A percentile compares a stretch with the other conserved stretches of the same genome.
Conservation (phyloP, 2,329 filamentous ascomycete species). For the Ophiostoma angusticollis region DNA sequence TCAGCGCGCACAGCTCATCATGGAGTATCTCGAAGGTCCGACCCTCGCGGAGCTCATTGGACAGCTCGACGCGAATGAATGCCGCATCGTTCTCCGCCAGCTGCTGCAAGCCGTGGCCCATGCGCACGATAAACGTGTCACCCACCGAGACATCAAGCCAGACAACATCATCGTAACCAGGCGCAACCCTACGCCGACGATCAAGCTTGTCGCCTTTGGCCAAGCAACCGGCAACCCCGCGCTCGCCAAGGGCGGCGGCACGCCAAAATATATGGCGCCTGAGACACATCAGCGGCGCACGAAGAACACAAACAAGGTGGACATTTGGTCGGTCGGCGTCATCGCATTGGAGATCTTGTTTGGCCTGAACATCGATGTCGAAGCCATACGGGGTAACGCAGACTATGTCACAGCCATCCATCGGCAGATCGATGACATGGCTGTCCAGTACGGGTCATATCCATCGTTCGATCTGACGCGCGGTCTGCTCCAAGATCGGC, state of each 20-base stretch:
- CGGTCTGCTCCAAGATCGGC: too few relatives aligned
- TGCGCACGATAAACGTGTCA: not conserved
- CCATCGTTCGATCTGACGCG: too few relatives aligned
- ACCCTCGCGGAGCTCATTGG: not conserved
- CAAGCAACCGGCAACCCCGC: not conserved
- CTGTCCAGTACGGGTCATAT: too few relatives aligned
- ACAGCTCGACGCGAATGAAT: not conserved
- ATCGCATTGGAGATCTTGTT: not conserved
- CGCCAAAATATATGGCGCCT: not conserved
- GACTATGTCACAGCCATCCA: too few relatives aligned
- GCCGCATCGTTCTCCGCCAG: not conserved
- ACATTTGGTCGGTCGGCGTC: slow-evolving; percentile 2
- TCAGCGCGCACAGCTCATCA: not conserved
- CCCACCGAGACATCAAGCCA: slow-evolving; percentile 1
- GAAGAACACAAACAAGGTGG: slow-evolving; percentile 2
- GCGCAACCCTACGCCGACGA: not conserved
- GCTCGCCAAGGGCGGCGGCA: not conserved
- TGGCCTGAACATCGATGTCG: not conserved
- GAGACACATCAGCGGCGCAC: not conserved
- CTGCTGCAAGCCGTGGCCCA: not conserved
- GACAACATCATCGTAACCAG: slow-evolving; percentile 1
- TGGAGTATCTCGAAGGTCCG: not conserved
- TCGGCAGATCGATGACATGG: too few relatives aligned
- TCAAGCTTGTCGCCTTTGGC: slow-evolving; percentile 2
- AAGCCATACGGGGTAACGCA: too few relatives aligned